A percentile compares a stretch with the other conserved stretches of the same genome.
Conservation (phyloP, 2,329 filamentous ascomycete genomes). For the Trichophyton verrucosum region DNA sequence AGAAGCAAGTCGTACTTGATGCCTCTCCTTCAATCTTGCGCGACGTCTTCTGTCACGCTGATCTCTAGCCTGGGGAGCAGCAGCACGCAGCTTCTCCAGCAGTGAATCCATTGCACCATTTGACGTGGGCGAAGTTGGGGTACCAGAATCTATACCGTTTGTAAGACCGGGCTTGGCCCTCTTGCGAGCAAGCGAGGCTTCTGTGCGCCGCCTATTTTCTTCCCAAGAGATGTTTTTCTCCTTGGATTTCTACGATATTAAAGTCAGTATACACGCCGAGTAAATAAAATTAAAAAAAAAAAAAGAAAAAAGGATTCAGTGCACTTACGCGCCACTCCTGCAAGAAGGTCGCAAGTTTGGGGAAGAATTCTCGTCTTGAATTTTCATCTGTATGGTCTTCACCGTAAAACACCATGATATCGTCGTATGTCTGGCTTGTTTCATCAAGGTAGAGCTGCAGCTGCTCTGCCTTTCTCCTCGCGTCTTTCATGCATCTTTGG, state of each 20-base stretch:
- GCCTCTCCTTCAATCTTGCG: constrained; percentile 76
- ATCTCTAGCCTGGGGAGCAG: constrained; percentile 78
- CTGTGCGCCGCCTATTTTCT: constrained; percentile 71
- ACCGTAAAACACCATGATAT: constrained; percentile 93
- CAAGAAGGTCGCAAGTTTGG: constrained; percentile 82
- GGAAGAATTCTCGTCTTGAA: constrained; percentile 87
- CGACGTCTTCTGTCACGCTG: constrained; percentile 78
- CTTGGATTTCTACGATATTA: constrained; percentile 53
- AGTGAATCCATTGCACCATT: constrained; percentile 93
- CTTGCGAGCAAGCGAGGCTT: constrained; percentile 87
- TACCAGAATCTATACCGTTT: constrained; percentile 39
- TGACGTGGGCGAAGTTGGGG: constrained; percentile 53
- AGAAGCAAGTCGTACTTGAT: constrained; percentile 79
- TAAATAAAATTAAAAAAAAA: background rate
- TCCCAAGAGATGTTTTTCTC: constrained; percentile 83
- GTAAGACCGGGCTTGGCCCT: constrained; percentile 50
- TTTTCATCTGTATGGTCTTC: constrained; percentile 88
- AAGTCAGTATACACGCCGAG: background rate
- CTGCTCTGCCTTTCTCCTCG: constrained; percentile 87
- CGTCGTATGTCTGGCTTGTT: constrained; percentile 80
- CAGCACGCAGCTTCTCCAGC: constrained; percentile 85
- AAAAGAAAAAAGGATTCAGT: constrained; percentile 2
- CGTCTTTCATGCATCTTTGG: constrained; percentile 91
- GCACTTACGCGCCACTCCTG: constrained; percentile 68
- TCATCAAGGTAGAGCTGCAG: constrained; percentile 88